Conservation (phyloP, 805 yeast genomes). For the Monosporozyma solicola region DNA sequence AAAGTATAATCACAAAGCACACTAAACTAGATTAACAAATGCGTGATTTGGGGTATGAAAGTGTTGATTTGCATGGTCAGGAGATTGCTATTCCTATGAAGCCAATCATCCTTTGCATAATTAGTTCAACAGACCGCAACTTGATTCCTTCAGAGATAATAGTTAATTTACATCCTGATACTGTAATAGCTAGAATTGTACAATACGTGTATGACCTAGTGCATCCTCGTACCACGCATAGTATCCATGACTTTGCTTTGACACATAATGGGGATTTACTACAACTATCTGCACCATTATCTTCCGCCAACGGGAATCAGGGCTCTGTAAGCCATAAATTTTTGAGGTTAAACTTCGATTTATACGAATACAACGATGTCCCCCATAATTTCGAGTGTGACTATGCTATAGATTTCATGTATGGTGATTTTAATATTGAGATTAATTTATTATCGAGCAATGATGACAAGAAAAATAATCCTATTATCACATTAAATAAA, state of each 20-base stretch:
- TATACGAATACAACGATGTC: background rate
- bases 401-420: slow-evolving; percentile 9
- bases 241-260: background rate
- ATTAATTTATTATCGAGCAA: slow-evolving; percentile 12
- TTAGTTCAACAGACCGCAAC: slow-evolving; percentile 15
- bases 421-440: slow-evolving; percentile 12
- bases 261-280: background rate
- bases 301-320: background rate
- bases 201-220: slow-evolving; percentile 21
- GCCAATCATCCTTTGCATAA: slow-evolving; percentile 14
- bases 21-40: background rate
- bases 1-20: background rate
- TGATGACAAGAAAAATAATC: slow-evolving; percentile 8
- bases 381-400: slow-evolving; percentile 11
- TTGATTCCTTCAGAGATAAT: slow-evolving; percentile 10
- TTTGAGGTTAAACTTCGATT: background rate
- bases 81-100: background rate
- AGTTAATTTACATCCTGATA: slow-evolving; percentile 20
- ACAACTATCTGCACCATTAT: background rate
- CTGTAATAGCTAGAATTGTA: slow-evolving; percentile 17
- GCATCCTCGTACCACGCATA: background rate
- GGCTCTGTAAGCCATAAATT: background rate
- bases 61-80: background rate
- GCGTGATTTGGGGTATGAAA: background rate
- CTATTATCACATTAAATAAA: background rate